These are phyloP conservation scores for Canavalia gladiata DNA, from an alignment of 306 rosid species.

Conservation along the genomic window DNA sequence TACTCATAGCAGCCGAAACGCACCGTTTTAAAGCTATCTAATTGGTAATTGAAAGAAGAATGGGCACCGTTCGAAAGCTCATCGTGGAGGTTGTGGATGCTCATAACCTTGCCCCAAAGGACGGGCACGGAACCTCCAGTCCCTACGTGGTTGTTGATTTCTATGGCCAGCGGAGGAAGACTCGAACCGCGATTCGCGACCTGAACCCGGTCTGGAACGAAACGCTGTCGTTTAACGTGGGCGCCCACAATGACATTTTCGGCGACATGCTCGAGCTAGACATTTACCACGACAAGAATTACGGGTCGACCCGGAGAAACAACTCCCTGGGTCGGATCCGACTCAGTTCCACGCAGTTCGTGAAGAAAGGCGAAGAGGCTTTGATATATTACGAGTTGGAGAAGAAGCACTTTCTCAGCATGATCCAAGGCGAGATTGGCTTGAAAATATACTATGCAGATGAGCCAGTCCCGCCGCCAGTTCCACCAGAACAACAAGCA, in stretches of 20 bases:
- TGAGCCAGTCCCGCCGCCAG: conserved; percentile 40
- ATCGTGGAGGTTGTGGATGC: conserved; percentile 87
- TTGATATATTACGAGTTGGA: conserved; percentile 71
- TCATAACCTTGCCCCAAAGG: conserved; percentile 77
- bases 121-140: conserved; percentile 83
- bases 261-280: conserved; percentile 76
- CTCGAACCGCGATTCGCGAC: conserved; percentile 59
- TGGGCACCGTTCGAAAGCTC: conserved; percentile 64
- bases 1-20: not conserved
- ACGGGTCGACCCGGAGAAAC: conserved; percentile 68
- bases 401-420: conserved; percentile 65
- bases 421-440: conserved; percentile 80
- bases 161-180: conserved; percentile 74
- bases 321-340: conserved; percentile 75
- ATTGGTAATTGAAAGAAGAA: not conserved
- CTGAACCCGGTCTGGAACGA: conserved; percentile 85
- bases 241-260: conserved; percentile 61
- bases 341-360: conserved; percentile 73
- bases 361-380: conserved; percentile 89
- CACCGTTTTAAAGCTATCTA: not conserved
- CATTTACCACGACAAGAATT: conserved; percentile 66
- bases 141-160: conserved; percentile 77
- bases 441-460: conserved; percentile 73
- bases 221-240: conserved; percentile 70
- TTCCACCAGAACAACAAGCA: conserved; percentile 32